Base-by-base conservation (phyloP, 1,284 basidiomycete genomes). In the Malassezia psittaci region DNA sequence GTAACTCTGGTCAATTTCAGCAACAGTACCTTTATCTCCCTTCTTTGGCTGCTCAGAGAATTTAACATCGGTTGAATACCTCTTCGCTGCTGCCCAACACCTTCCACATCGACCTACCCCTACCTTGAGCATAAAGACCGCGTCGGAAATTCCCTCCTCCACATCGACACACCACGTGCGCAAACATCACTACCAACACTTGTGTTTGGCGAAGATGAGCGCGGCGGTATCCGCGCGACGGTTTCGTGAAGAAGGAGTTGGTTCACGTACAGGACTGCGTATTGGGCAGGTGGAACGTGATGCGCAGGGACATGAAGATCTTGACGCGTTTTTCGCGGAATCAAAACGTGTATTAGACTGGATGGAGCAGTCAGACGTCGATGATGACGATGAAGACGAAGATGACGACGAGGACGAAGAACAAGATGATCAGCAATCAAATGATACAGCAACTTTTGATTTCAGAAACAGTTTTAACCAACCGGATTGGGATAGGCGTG, bases 291-390 rank as follows among this genome's bases (percentile, higher is more conserved):
- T 65, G 0, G 57, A 47, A 5, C 55, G 67, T n/a, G 83, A 83
- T 63, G 84, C 84, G 13, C 86, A 89, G 68, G 90, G 88, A 10
- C 54, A 69, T 46, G 64, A 68, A 10, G 63, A 69, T 35, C 53
- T 71, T 15, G 67, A 72, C 35, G 69, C 63, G 13, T 74, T 71
- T 54, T 67, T 67, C 60, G 61, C 62, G 24, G 70, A 68, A 15
- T 66, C 63, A 45, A 73, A 67, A 38, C 61, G 67, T 42, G 70
- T 64, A 54, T 64, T 75, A 45, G 67, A 73, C 37, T 64, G 63
- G 13, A 59, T 48, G 12, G 69, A 75, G 62, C 65, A 76, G 51
- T 59, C 80, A 16, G 77, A 76, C 10, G 77, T 76, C 1, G 63
- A 81, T 32, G 83, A 85, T 53, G 79, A 82, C 16, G 16, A 24